Conservation (phyloP, 257 asterid species). For the Galeopsis tetrahit region DNA sequence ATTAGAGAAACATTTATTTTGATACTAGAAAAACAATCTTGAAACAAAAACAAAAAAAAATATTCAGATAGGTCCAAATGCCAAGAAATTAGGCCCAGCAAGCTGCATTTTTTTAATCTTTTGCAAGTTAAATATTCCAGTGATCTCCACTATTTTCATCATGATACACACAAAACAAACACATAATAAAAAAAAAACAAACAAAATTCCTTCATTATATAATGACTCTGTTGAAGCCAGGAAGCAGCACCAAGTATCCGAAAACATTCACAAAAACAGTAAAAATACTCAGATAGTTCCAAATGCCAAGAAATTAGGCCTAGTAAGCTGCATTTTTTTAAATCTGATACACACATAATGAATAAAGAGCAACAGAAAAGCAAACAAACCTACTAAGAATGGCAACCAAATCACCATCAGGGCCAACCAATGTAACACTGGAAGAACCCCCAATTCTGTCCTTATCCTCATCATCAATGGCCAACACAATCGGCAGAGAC, state of each 20-base stretch:
- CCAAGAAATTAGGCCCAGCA: constrained; percentile 15
- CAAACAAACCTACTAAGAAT: constrained; percentile 63
- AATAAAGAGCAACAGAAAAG: neutral
- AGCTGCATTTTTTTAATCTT: neutral
- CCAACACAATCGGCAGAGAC: constrained; percentile 85
- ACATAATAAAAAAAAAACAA: neutral
- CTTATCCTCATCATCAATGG: constrained; percentile 68
- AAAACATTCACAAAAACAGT: too few species aligned
- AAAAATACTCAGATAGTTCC: neutral
- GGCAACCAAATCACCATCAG: constrained; percentile 59
- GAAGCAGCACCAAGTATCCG: too few species aligned
- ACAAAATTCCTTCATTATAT: neutral
- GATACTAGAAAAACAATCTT: neutral
- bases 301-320: constrained; percentile 12
- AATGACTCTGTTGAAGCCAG: too few species aligned
- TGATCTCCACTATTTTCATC: neutral
- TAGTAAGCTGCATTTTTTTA: constrained; percentile 13
- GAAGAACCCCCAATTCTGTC: constrained; percentile 48
- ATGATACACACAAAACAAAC: neutral
- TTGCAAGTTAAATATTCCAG: too few species aligned
- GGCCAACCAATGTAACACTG: constrained; percentile 64
- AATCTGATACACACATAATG: neutral
- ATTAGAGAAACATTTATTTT: neutral
- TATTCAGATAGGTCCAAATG: neutral
- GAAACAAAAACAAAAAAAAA: neutral